Percentiles rank a stretch among this genome's conserved stretches.
Evolutionary conservation across 345 rosid species (phyloP).

Genomic region (Eucalyptus cloeziana): DNA sequence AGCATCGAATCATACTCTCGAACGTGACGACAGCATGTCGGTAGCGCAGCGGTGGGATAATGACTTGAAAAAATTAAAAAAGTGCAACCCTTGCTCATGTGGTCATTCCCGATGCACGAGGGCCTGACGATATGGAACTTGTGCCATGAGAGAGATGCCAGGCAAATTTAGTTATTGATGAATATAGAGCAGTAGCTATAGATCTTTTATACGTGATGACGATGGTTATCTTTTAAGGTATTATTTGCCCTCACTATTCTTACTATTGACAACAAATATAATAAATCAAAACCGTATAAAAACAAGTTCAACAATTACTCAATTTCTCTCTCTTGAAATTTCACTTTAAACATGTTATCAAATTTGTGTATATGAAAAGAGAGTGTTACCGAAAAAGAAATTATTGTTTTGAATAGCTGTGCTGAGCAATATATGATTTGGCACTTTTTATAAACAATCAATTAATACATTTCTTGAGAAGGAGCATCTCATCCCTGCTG

Average conservation of each 20-base stretch:
- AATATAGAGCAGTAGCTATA: neutral
- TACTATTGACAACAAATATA: no score
- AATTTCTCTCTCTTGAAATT: no score
- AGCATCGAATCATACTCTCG: neutral
- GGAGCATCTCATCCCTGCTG: rapidly evolving
- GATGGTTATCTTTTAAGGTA: no score
- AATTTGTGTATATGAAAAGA: no score
- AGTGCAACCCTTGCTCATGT: neutral
- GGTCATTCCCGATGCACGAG: neutral
- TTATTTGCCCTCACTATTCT: no score
- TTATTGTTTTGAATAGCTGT: no score
- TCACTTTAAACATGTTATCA: neutral
- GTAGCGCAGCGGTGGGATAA: neutral
- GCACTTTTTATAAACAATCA: no score
- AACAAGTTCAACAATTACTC: neutral
- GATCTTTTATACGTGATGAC: no score
- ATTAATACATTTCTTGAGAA: no score
- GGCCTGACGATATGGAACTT: neutral
- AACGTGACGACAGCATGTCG: neutral
- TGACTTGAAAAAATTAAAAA: neutral
- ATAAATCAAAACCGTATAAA: rapidly evolving
- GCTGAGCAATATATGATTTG: neutral
- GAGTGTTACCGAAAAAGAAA: no score
- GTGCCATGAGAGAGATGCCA: neutral
- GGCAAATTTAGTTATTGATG: neutral